These are phyloP conservation scores for Phyllosticta ampelicida DNA, from an alignment of 2,329 filamentous ascomycete species.

Conservation along the genomic window DNA sequence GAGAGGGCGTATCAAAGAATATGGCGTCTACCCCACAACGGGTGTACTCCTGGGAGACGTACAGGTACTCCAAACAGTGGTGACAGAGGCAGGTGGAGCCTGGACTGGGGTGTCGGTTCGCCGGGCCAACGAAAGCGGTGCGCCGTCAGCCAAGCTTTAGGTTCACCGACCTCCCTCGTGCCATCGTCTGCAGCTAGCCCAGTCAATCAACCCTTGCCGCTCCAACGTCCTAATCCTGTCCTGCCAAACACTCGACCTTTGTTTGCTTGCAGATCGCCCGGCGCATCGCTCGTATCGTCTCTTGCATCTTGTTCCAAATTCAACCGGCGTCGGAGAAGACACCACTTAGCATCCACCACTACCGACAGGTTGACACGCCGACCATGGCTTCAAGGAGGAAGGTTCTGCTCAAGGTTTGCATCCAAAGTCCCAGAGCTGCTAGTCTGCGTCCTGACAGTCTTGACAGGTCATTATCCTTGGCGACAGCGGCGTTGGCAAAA, in stretches of 20 bases:
- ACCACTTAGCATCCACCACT: background rate
- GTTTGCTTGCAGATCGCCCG: background rate
- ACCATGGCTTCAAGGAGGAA: conserved; percentile 75
- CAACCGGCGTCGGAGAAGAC: background rate
- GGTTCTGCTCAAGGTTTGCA: conserved; percentile 71
- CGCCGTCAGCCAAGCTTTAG: conserved; percentile 10
- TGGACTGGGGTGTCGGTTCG: background rate
- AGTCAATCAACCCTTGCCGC: conserved; percentile 3
- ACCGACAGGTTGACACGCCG: conserved; percentile 3
- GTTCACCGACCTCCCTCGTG: conserved; percentile 5
- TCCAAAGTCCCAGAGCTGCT: conserved; percentile 8
- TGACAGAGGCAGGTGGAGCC: background rate
- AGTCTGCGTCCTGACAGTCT: conserved; percentile 12
- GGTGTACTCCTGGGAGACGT: too few relatives aligned
- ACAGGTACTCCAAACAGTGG: too few relatives aligned
- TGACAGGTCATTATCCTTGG: conserved; percentile 92
- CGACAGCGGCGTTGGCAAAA: conserved; percentile 98
- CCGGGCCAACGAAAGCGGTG: background rate
- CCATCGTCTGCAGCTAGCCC: background rate
- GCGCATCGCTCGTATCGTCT: background rate
- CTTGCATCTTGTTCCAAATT: background rate
- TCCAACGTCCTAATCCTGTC: conserved; percentile 6
- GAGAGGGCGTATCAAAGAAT: background rate
- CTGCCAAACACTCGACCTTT: conserved; percentile 6
- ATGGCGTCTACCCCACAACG: background rate